phyloP scores from a whole-genome alignment of 2,329 filamentous ascomycete species.

The Claviceps purpurea region DNA sequence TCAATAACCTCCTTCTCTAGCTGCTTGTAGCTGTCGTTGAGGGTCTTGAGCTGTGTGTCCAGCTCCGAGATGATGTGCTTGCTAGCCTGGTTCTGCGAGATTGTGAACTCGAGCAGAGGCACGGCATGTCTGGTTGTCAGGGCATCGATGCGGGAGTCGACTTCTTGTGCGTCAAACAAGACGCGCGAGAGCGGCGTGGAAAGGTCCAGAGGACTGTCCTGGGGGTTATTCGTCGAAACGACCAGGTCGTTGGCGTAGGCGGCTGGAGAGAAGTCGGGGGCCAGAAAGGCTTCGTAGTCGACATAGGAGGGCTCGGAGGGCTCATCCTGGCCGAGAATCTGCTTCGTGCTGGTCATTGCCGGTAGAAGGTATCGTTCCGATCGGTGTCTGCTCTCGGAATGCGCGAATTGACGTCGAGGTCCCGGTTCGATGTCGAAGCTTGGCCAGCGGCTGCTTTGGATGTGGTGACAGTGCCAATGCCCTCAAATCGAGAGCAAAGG shows the following conservation, averaged over 20 bases:
- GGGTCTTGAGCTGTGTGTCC: constrained; percentile 62
- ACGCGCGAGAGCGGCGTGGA: constrained; percentile 87
- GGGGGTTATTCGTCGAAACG: constrained; percentile 79
- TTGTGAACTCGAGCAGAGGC: constrained; percentile 67
- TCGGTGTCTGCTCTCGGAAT: neutral
- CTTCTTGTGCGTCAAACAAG: constrained; percentile 91
- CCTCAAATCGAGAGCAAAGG: too few relatives aligned
- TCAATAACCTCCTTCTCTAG: constrained; percentile 76
- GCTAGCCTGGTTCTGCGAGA: constrained; percentile 59
- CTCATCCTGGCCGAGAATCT: neutral
- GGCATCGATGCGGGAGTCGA: constrained; percentile 88
- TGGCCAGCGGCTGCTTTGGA: neutral
- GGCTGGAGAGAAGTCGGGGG: constrained; percentile 66
- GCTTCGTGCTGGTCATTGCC: neutral
- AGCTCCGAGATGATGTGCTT: constrained; percentile 60
- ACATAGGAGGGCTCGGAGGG: constrained; percentile 70
- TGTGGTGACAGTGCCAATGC: neutral
- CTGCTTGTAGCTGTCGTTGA: constrained; percentile 76
- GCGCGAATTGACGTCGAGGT: neutral
- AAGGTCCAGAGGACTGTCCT: constrained; percentile 80
- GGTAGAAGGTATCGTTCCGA: neutral
- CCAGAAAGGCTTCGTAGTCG: constrained; percentile 85
- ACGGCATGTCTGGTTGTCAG: constrained; percentile 76
- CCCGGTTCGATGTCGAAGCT: neutral
- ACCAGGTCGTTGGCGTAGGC: constrained; percentile 83